phyloP scores from a whole-genome alignment of 2,329 filamentous ascomycete genomes.

The Colletotrichum cereale region DNA sequence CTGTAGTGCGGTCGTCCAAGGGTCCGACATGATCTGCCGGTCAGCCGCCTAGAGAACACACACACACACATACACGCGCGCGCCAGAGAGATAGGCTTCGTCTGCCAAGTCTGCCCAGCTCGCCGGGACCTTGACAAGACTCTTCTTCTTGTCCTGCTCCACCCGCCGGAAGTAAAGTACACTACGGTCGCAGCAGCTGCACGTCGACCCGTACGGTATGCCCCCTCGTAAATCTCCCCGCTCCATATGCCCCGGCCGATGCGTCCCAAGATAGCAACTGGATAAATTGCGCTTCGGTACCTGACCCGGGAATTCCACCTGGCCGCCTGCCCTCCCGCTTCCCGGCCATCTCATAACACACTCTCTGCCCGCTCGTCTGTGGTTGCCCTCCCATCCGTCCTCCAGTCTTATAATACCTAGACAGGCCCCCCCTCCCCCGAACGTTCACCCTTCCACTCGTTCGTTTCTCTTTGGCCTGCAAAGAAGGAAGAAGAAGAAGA shows the following conservation, averaged over 20 bases:
- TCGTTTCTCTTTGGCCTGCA: background rate
- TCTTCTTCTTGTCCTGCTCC: constrained; percentile 23
- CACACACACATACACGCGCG: background rate
- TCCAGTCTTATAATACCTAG: constrained; percentile 8
- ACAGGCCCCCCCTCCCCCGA: background rate
- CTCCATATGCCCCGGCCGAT: constrained; percentile 29
- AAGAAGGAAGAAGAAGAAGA: background rate
- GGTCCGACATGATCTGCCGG: constrained; percentile 19
- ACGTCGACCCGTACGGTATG: constrained; percentile 36
- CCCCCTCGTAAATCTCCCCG: constrained; percentile 19
- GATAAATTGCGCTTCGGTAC: constrained; percentile 35
- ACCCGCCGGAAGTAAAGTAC: constrained; percentile 24
- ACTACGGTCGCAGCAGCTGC: constrained; percentile 28
- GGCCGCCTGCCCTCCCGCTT: constrained; percentile 12
- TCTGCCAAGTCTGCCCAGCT: constrained; percentile 29
- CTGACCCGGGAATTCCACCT: constrained; percentile 26
- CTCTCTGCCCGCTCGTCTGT: constrained; percentile 7
- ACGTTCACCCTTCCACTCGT: too few species aligned
- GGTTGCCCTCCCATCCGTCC: background rate
- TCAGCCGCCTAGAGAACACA: constrained; percentile 9
- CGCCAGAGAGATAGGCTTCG: background rate
- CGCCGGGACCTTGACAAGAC: constrained; percentile 1
- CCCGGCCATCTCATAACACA: constrained; percentile 6
- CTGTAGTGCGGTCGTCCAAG: too few species aligned
- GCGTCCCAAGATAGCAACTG: constrained; percentile 28